A percentile compares a stretch with the other conserved stretches of the same genome.
phyloP scores from a whole-genome alignment of 2,329 filamentous ascomycete species.

The Neofusicoccum cordaticola region DNA sequence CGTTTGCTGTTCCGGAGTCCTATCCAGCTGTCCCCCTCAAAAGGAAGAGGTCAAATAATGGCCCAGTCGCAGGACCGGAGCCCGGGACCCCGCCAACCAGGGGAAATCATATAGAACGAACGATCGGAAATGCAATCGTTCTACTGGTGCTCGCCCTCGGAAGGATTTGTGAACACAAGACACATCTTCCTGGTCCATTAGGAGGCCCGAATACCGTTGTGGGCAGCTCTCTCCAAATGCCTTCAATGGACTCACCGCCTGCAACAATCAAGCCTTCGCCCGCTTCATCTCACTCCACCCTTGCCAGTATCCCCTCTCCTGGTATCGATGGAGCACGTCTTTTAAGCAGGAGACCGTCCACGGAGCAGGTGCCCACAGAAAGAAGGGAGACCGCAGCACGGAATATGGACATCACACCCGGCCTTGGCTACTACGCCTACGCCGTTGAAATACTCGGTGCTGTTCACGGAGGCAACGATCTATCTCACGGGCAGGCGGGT shows the following conservation, averaged over 20 bases:
- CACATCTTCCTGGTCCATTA: constrained; percentile 55
- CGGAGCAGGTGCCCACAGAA: constrained; percentile 21
- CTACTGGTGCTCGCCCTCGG: constrained; percentile 82
- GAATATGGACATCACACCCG: constrained; percentile 84
- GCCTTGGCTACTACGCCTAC: constrained; percentile 83
- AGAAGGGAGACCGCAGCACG: constrained; percentile 29
- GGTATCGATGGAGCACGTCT: constrained; percentile 19
- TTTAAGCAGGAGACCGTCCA: constrained; percentile 36
- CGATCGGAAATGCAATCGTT: constrained; percentile 67
- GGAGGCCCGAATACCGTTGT: constrained; percentile 43
- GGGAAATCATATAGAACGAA: constrained; percentile 18
- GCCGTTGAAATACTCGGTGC: constrained; percentile 84
- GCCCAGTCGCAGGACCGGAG: constrained; percentile 3
- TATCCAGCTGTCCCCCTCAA: constrained; percentile 31
- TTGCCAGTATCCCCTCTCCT: constrained; percentile 23
- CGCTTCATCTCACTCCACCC: constrained; percentile 37
- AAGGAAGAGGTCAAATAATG: constrained; percentile 33
- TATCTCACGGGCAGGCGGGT: constrained; percentile 81
- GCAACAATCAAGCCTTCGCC: constrained; percentile 36
- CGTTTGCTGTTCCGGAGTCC: constrained; percentile 25
- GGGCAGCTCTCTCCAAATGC: constrained; percentile 10
- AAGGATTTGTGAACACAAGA: constrained; percentile 65
- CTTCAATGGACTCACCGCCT: constrained; percentile 25
- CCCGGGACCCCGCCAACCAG: not conserved
- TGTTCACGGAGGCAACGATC: constrained; percentile 71